Evolutionary conservation across 495 filamentous ascomycete genomes (phyloP).

Genomic region (Xylaria venustula): DNA sequence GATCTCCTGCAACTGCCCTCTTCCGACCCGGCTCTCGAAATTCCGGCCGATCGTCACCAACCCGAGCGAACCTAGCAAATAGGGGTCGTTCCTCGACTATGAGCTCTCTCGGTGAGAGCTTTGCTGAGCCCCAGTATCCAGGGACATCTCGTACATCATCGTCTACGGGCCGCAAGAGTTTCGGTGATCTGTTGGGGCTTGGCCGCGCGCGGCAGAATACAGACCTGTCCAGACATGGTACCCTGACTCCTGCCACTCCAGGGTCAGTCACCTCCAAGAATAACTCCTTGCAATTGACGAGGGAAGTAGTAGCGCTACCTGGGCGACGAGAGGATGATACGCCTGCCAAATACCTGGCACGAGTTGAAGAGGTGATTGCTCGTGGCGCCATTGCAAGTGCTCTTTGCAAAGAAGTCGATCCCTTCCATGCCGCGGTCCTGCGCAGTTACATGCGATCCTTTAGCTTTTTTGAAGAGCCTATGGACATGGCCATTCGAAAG

Average conservation of each 20-base stretch:
- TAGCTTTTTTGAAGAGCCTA: constrained; percentile 89
- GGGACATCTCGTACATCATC: constrained; percentile 67
- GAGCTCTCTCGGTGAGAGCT: constrained; percentile 67
- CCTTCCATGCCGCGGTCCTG: constrained; percentile 78
- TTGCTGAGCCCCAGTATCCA: constrained; percentile 57
- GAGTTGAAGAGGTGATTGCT: constrained; percentile 74
- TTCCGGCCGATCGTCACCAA: constrained; percentile 73
- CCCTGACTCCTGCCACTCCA: constrained; percentile 63
- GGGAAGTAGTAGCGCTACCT: constrained; percentile 65
- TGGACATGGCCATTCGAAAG: constrained; percentile 96
- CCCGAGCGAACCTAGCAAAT: constrained; percentile 49
- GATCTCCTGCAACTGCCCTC: constrained; percentile 54
- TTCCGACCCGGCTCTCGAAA: constrained; percentile 64
- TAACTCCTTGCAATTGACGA: constrained; percentile 65
- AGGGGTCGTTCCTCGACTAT: constrained; percentile 87
- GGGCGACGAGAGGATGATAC: constrained; percentile 85
- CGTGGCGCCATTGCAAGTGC: constrained; percentile 77
- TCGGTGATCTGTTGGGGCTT: constrained; percentile 82
- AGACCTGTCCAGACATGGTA: constrained; percentile 61
- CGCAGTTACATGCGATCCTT: constrained; percentile 95
- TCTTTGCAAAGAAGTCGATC: constrained; percentile 77
- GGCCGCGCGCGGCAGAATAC: constrained; percentile 75
- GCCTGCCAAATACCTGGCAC: constrained; percentile 80
- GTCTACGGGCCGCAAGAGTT: constrained; percentile 83
- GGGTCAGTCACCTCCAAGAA: constrained; percentile 64